Evolutionary conservation across 306 rosid genomes (phyloP).

Genomic region (Astragalus glycyphyllos): DNA sequence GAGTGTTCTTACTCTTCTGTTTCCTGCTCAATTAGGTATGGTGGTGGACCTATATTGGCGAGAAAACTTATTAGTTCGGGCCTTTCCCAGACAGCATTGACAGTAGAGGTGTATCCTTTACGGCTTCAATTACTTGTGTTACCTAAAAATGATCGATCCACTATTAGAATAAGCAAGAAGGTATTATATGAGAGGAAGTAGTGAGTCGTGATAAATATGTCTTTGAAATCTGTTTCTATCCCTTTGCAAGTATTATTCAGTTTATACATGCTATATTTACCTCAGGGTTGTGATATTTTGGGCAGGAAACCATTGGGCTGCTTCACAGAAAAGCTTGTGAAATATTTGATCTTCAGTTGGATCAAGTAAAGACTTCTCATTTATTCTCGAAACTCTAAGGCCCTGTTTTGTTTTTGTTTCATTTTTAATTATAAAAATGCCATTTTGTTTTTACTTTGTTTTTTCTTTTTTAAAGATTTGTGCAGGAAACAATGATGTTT

Average conservation of each 20-base stretch:
- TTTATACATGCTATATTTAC: slow-evolving; percentile 38
- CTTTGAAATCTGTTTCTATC: slow-evolving; percentile 37
- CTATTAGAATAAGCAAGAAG: slow-evolving; percentile 96
- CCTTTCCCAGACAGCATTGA: slow-evolving; percentile 82
- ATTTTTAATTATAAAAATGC: neutral
- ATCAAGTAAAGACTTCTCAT: slow-evolving; percentile 69
- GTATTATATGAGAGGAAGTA: slow-evolving; percentile 54
- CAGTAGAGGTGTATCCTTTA: slow-evolving; percentile 96
- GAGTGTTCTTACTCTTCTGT: slow-evolving; percentile 5
- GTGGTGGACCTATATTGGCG: slow-evolving; percentile 90
- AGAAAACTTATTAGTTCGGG: slow-evolving; percentile 90
- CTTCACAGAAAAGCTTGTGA: slow-evolving; percentile 91
- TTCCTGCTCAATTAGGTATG: slow-evolving; percentile 66
- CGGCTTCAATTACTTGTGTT: slow-evolving; percentile 86
- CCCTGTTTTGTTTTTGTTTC: neutral
- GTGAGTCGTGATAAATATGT: slow-evolving; percentile 37
- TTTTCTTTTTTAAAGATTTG: slow-evolving; percentile 16
- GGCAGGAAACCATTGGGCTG: slow-evolving; percentile 95
- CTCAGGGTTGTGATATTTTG: slow-evolving; percentile 50
- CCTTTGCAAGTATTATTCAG: slow-evolving; percentile 29
- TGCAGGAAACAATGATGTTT: slow-evolving; percentile 1
- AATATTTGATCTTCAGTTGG: slow-evolving; percentile 80
- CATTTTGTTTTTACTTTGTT: slow-evolving; percentile 6
- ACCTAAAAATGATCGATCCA: slow-evolving; percentile 75
- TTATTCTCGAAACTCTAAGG: slow-evolving; percentile 38